phyloP scores from a whole-genome alignment of 225 moss, liverwort and hornwort genomes.

The Marchantia paleacea region DNA sequence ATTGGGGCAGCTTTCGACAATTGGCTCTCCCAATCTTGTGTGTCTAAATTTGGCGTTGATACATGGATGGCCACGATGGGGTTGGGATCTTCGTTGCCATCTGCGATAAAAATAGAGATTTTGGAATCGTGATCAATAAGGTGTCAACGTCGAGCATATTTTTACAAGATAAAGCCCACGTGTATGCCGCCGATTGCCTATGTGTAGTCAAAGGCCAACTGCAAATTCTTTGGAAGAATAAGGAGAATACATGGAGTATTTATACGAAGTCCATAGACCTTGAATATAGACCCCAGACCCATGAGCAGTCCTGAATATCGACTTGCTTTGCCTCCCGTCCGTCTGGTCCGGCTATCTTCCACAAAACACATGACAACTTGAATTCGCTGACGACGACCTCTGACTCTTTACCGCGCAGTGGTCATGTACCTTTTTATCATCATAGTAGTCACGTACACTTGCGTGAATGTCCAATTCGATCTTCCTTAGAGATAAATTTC shows the following conservation, averaged over 20 bases:
- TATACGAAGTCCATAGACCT: neutral
- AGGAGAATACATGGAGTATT: neutral
- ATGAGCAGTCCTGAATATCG: neutral
- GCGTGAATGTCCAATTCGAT: too few relatives aligned
- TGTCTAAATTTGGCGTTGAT: neutral
- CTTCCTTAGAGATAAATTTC: too few relatives aligned
- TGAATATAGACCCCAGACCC: neutral
- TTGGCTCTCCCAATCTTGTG: neutral
- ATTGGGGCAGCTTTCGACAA: neutral
- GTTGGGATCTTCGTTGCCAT: neutral
- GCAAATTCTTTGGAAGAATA: neutral
- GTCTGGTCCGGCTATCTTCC: neutral
- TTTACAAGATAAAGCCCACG: neutral
- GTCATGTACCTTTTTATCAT: neutral
- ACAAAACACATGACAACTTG: neutral
- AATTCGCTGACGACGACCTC: neutral
- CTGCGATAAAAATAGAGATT: neutral
- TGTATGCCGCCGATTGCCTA: neutral
- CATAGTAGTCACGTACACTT: neutral
- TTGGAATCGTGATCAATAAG: neutral
- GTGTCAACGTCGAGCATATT: neutral
- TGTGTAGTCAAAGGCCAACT: neutral
- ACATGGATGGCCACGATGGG: neutral
- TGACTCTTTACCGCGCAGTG: neutral
- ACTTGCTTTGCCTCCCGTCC: neutral